These are phyloP conservation scores for Yamadazyma oceani DNA, from an alignment of 1,139 yeast species.

Conservation along the genomic window DNA sequence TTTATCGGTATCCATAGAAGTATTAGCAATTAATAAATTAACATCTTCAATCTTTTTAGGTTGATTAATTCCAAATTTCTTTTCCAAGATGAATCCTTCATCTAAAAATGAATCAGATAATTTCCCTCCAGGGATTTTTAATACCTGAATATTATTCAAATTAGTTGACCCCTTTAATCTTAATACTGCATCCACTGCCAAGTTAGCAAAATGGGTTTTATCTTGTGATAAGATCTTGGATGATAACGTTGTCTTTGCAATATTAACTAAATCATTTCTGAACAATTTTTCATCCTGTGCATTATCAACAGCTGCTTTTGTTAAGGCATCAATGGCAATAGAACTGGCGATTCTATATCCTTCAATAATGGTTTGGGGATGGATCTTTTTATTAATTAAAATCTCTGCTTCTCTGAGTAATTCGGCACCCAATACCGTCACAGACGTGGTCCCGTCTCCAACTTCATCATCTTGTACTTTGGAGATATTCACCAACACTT, in stretches of 20 bases:
- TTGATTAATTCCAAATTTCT: constrained; percentile 91
- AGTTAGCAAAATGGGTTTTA: constrained; percentile 79
- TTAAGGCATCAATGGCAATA: constrained; percentile 81
- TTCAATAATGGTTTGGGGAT: constrained; percentile 96
- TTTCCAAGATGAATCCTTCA: constrained; percentile 91
- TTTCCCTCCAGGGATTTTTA: constrained; percentile 92
- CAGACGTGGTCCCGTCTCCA: constrained; percentile 99
- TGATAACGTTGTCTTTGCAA: constrained; percentile 91
- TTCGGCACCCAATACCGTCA: constrained; percentile 90
- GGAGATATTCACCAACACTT: constrained; percentile 90
- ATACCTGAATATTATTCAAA: constrained; percentile 89
- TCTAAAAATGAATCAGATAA: constrained; percentile 89
- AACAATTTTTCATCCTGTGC: constrained; percentile 62
- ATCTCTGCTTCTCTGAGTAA: constrained; percentile 93
- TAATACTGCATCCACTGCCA: constrained; percentile 93
- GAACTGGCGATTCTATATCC: constrained; percentile 88
- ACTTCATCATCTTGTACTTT: constrained; percentile 98
- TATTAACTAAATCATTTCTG: constrained; percentile 74
- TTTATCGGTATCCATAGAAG: constrained; percentile 96
- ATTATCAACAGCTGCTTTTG: constrained; percentile 74
- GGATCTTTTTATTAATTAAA: constrained; percentile 87
- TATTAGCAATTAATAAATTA: constrained; percentile 86
- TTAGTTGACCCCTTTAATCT: constrained; percentile 94
- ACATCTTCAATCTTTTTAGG: constrained; percentile 85
- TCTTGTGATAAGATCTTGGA: constrained; percentile 95